phyloP scores from a whole-genome alignment of 306 rosid species.

The Quercus alba region DNA sequence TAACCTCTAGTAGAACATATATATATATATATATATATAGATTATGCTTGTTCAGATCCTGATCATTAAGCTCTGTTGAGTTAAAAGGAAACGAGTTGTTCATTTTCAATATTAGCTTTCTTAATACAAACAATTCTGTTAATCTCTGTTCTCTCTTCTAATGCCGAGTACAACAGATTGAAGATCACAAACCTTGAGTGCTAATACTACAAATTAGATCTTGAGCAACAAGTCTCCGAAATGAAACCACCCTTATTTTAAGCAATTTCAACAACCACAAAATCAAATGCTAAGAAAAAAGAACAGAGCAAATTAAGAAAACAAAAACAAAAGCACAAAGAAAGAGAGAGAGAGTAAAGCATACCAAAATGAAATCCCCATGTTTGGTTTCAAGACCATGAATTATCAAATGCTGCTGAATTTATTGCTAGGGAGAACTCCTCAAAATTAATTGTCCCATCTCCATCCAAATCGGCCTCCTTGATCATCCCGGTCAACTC shows the following conservation, averaged over 20 bases:
- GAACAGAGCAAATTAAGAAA: background rate
- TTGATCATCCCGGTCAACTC: conserved; percentile 87
- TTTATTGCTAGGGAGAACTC: conserved; percentile 75
- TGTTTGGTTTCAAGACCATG: conserved; percentile 51
- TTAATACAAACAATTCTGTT: too few relatives aligned
- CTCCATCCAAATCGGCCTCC: conserved; percentile 89
- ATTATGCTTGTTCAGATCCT: too few relatives aligned
- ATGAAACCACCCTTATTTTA: background rate
- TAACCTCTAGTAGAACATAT: too few relatives aligned
- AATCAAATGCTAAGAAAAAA: background rate
- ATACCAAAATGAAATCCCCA: background rate
- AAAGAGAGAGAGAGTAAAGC: background rate
- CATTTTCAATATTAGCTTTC: too few relatives aligned
- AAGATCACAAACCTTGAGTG: too few relatives aligned
- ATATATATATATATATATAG: too few relatives aligned
- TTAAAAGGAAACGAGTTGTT: too few relatives aligned
- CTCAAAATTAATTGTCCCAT: conserved; percentile 72
- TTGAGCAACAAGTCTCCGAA: background rate
- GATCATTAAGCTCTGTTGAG: too few relatives aligned
- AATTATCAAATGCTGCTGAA: conserved; percentile 89
- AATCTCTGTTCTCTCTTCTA: too few relatives aligned
- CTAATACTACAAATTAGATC: too few relatives aligned
- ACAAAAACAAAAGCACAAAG: background rate
- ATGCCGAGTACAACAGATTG: too few relatives aligned
- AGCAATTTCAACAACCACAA: background rate